These are phyloP conservation scores for Retiboletus fuscus DNA, from an alignment of 1,284 basidiomycete genomes.

Conservation along the genomic window DNA sequence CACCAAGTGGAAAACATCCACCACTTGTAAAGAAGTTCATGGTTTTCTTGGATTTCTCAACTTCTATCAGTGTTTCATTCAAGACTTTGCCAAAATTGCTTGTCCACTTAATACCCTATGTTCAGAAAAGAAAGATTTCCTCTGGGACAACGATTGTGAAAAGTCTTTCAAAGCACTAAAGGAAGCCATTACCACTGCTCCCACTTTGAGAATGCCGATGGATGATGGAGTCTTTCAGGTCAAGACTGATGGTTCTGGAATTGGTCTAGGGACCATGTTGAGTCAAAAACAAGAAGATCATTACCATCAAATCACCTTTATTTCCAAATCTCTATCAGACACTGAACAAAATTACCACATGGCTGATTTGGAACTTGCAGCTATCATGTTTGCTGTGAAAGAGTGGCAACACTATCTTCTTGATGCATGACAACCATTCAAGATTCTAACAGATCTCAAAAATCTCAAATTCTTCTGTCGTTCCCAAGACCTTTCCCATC, in stretches of 20 bases:
- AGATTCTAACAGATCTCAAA: no score
- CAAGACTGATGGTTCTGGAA: not conserved
- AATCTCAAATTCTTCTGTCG: no score
- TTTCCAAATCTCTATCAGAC: not conserved
- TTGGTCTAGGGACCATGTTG: not conserved
- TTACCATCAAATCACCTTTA: not conserved
- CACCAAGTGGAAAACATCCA: no score
- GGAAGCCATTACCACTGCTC: not conserved
- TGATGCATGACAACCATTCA: no score
- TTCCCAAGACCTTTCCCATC: no score
- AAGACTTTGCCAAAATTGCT: no score
- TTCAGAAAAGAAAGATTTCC: no score
- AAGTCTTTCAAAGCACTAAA: not conserved
- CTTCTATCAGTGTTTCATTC: no score
- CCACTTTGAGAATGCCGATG: accelerated
- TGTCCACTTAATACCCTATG: no score
- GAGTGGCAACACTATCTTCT: not conserved
- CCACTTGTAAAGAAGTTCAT: no score
- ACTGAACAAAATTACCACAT: not conserved
- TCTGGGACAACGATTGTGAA: not conserved
- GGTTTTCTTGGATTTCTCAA: no score
- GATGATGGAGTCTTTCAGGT: not conserved
- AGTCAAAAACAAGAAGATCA: not conserved
- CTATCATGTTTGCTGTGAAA: not conserved
- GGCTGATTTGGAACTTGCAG: not conserved